Evolutionary conservation across 2,329 filamentous ascomycete genomes (phyloP).

Genomic region (Ophiostoma perfectum): DNA sequence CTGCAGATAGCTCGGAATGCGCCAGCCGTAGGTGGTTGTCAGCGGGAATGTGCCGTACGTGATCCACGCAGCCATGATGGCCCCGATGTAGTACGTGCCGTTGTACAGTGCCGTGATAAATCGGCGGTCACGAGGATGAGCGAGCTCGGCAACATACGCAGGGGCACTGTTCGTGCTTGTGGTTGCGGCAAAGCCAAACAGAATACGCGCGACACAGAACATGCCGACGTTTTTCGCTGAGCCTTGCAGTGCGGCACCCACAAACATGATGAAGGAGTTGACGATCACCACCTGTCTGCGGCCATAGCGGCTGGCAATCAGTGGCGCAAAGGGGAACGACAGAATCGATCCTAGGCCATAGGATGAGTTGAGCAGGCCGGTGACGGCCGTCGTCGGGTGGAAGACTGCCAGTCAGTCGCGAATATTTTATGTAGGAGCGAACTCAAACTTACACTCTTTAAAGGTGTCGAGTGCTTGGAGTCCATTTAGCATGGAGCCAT

Average conservation of each 20-base stretch:
- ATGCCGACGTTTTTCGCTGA: conserved; percentile 34
- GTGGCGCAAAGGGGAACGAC: conserved; percentile 43
- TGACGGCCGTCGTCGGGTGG: too few relatives aligned
- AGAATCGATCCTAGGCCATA: conserved; percentile 18
- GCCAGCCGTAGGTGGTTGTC: conserved; percentile 32
- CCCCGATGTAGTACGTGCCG: conserved; percentile 74
- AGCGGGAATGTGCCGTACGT: conserved; percentile 53
- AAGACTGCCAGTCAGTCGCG: too few relatives aligned
- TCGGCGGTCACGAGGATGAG: conserved; percentile 71
- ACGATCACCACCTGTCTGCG: conserved; percentile 42
- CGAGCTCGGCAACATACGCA: conserved; percentile 49
- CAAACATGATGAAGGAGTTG: conserved; percentile 36
- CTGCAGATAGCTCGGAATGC: conserved; percentile 44
- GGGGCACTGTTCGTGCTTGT: conserved; percentile 35
- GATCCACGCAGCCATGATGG: conserved; percentile 67
- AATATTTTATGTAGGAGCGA: too few relatives aligned
- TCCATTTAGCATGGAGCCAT: conserved; percentile 38
- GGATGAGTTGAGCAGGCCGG: too few relatives aligned
- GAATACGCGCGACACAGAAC: conserved; percentile 62
- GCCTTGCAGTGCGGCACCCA: conserved; percentile 38
- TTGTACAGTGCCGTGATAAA: conserved; percentile 71
- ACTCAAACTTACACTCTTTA: conserved; percentile 3
- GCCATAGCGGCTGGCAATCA: conserved; percentile 42
- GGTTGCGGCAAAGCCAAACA: conserved; percentile 60
- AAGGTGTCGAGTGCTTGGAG: conserved; percentile 32